Percentiles rank a stretch among this genome's conserved stretches.
phyloP scores from a whole-genome alignment of 305 asterid genomes.

The Solanum hybrid region DNA sequence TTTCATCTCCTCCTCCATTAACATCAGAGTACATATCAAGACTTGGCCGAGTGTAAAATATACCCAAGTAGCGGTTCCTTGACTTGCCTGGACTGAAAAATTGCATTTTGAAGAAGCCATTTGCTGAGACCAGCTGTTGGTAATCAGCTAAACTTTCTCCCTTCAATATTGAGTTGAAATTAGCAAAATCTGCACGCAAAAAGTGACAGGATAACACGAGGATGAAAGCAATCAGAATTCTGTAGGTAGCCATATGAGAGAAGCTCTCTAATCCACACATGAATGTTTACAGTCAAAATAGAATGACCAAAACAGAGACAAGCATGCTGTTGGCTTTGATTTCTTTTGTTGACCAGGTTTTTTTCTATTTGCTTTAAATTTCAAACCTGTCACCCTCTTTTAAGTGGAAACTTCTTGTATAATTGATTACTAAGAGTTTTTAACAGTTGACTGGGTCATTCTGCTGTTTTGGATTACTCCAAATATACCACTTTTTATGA shows the following conservation, averaged over 20 bases:
- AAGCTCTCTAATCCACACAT: background rate
- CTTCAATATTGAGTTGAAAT: background rate
- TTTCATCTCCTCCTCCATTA: background rate
- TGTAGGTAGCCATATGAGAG: background rate
- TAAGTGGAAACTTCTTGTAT: background rate
- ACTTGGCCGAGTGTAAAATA: background rate
- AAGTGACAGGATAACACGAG: background rate
- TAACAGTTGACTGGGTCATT: background rate
- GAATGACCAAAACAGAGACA: background rate
- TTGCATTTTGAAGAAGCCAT: slow-evolving; percentile 8
- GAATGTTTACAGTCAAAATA: background rate
- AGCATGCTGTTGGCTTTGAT: background rate
- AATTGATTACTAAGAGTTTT: background rate
- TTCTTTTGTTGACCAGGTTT: background rate
- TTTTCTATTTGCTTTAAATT: background rate
- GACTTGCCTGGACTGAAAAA: slow-evolving; percentile 11
- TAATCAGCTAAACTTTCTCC: background rate
- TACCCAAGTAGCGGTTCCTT: slow-evolving; percentile 6
- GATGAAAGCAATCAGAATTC: background rate
- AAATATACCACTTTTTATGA: background rate
- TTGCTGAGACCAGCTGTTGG: slow-evolving; percentile 1
- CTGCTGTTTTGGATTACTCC: background rate
- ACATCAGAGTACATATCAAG: background rate
- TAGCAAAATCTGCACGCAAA: background rate
- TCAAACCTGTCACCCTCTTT: background rate